Evolutionary conservation across 371 early-diverging fungal genomes (phyloP), one percentile per base, ranked within the genome.

Genomic region (Saksenaea oblongispora): DNA sequence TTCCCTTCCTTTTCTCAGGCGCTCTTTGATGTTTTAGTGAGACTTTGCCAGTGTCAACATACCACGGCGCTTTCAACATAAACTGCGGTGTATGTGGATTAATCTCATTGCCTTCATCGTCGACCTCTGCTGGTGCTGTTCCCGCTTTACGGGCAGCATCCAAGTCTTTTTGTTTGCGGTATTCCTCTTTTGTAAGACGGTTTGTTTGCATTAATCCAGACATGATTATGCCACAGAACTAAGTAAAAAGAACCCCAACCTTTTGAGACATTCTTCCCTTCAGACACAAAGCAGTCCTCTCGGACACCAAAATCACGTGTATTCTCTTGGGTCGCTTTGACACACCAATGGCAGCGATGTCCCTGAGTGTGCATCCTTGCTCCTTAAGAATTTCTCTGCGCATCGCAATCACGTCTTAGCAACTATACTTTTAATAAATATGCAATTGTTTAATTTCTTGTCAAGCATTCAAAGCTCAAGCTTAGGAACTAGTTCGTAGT

Each of bases 81-180:
- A 94, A 98, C 63, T 95, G 91, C 2, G 99, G 99, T 44, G 98
- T 98, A 69, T 98, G 97, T n/a, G 99, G 99, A 76, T 98, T 98
- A 86, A 98, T 97, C 70, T 93, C 94, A 37, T 89, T 89, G 44
- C 98, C 98, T 57, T 93, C 93, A 44, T 92, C 94, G 77, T 95
- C 95, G 8, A 90, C 73, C 62, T 91, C 94, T n/a, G 95, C 90
- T 36, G 94, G 93, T 7, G 93, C 94, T 51, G 92, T 94, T 66
- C 95, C 95, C 1, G 93, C 93, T 70, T 93, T 94, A 64, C 95
- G 86, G 31, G 95, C 95, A 0, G 91, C 94, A 65, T 95, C 95
- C 31, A 93, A 79, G 67, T 93, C 95, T 68, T 93, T 92, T 53
- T 90, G 91, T 67, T 86, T 87, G 35, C 91, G 84, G 73, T 91